phyloP scores from a whole-genome alignment of 305 asterid genomes.

The Fraxinus ornus region DNA sequence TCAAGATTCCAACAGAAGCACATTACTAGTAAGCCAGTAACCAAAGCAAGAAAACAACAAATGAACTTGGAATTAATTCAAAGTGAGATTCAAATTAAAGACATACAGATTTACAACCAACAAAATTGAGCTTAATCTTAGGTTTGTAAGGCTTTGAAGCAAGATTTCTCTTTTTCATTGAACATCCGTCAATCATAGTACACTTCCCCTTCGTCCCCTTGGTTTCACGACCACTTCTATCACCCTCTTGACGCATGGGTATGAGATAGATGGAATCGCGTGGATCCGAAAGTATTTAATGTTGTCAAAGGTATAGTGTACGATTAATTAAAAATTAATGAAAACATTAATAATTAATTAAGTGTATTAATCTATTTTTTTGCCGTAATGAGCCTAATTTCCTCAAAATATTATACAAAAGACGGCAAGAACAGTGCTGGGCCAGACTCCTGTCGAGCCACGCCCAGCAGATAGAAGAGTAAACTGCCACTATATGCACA shows the following conservation, averaged over 20 bases:
- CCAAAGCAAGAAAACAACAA: too few relatives aligned
- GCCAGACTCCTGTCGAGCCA: background rate
- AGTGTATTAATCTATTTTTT: background rate
- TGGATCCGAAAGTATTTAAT: background rate
- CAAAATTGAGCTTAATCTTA: too few relatives aligned
- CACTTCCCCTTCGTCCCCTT: background rate
- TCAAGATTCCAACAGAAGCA: too few relatives aligned
- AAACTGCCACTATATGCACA: background rate
- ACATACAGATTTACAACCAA: too few relatives aligned
- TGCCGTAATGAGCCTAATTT: background rate
- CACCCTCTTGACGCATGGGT: background rate
- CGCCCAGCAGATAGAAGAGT: background rate
- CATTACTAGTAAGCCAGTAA: too few relatives aligned
- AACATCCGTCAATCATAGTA: too few relatives aligned
- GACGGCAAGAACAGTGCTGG: background rate
- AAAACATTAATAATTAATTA: background rate
- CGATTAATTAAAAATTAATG: background rate
- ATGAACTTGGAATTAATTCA: too few relatives aligned
- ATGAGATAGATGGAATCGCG: background rate
- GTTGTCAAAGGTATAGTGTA: background rate
- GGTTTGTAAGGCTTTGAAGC: too few relatives aligned
- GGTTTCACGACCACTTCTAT: background rate
- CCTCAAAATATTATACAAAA: background rate
- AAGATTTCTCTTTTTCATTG: too few relatives aligned
- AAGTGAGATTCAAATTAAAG: too few relatives aligned